phyloP scores from a whole-genome alignment of 1,284 basidiomycete genomes.

The Microbotryum intermedium region DNA sequence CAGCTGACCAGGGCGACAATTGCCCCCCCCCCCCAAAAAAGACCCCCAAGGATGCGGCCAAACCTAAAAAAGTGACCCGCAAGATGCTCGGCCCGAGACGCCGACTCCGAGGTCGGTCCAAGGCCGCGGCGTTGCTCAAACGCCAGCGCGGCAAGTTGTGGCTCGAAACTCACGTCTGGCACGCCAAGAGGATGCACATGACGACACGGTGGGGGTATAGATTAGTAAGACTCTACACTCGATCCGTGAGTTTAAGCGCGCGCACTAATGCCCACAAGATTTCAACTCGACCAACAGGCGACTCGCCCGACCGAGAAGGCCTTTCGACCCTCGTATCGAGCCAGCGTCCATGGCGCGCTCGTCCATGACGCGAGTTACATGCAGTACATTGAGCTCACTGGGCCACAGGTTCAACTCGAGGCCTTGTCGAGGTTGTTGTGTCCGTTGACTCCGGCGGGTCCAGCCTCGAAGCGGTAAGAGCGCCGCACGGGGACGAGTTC shows the following conservation, averaged over 20 bases:
- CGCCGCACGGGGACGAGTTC: too few species aligned
- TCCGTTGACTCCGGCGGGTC: conserved; percentile 10
- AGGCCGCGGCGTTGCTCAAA: conserved; percentile 18
- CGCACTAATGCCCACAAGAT: too few species aligned
- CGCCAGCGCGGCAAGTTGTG: conserved; percentile 53
- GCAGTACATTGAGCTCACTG: conserved; percentile 62
- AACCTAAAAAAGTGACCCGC: conserved; percentile 37
- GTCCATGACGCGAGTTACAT: conserved; percentile 81
- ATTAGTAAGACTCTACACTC: conserved; percentile 60
- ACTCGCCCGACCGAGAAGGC: conserved; percentile 78
- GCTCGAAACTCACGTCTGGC: conserved; percentile 90
- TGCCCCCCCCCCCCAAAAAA: conserved; percentile 40
- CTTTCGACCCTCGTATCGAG: conserved; percentile 77
- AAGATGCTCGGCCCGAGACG: conserved; percentile 41
- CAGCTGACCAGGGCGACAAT: background rate
- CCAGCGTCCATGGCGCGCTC: conserved; percentile 69
- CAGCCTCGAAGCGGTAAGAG: conserved; percentile 3
- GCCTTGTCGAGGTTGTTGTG: conserved; percentile 37
- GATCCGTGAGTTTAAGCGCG: too few species aligned
- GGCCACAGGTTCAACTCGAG: conserved; percentile 51
- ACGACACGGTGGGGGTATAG: conserved; percentile 78
- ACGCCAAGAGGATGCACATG: conserved; percentile 90
- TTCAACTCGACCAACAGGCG: conserved; percentile 47
- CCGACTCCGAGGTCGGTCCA: conserved; percentile 22
- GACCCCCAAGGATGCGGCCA: conserved; percentile 65